Evolutionary conservation across 2,329 filamentous ascomycete species (phyloP).

Genomic region (Penicillium occitanis): DNA sequence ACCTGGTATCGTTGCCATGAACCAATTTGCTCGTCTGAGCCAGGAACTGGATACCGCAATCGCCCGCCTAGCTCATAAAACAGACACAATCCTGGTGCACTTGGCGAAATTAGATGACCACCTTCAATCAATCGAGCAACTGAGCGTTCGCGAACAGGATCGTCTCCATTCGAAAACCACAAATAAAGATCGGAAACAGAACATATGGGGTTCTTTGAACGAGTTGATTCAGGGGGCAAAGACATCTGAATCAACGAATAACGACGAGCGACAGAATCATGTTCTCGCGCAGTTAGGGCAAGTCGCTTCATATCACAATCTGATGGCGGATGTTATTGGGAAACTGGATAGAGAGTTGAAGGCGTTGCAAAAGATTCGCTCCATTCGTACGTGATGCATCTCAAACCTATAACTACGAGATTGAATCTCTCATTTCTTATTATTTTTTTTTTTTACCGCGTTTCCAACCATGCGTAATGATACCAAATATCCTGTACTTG

Average conservation of each 20-base stretch:
- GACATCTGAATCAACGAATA: background rate
- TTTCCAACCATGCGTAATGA: background rate
- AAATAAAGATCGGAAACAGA: background rate
- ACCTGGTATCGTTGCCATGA: slow-evolving; percentile 1
- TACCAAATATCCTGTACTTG: background rate
- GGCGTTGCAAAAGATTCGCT: slow-evolving; percentile 19
- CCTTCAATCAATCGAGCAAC: slow-evolving; percentile 17
- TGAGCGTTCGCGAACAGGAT: slow-evolving; percentile 17
- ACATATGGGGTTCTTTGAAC: slow-evolving; percentile 6
- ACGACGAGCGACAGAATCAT: background rate
- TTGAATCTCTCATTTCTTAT: background rate
- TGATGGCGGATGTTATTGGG: slow-evolving; percentile 11
- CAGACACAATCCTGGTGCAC: slow-evolving; percentile 4
- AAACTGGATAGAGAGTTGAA: slow-evolving; percentile 21
- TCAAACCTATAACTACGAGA: background rate
- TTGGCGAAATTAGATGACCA: slow-evolving; percentile 22
- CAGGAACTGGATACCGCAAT: slow-evolving; percentile 14
- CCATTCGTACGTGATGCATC: slow-evolving; percentile 15
- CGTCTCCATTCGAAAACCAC: background rate
- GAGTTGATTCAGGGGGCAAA: background rate
- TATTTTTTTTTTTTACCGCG: too few species aligned
- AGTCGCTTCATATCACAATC: slow-evolving; percentile 13
- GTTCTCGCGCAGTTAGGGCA: slow-evolving; percentile 8
- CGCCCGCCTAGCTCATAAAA: slow-evolving; percentile 11
- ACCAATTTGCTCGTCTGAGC: slow-evolving; percentile 14